Conservation (phyloP, 345 rosid genomes). For the Physaria fendleri region DNA sequence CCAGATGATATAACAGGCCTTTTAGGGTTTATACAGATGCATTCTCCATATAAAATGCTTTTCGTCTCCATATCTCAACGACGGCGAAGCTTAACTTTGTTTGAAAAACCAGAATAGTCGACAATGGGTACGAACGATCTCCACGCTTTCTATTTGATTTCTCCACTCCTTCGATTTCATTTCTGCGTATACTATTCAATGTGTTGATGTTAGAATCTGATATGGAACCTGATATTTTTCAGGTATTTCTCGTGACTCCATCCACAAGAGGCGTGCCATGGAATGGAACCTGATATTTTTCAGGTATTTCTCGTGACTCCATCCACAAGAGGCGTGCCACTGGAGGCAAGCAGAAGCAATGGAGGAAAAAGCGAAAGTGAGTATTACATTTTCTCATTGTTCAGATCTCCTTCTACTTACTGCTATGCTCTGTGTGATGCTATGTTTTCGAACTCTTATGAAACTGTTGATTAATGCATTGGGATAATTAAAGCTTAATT, state of each 20-base stretch:
- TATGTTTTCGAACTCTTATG: no score
- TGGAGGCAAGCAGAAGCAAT: constrained; percentile 63
- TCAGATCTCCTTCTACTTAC: neutral
- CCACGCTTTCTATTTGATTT: neutral
- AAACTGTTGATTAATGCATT: no score
- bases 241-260: constrained; percentile 65
- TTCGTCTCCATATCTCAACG: neutral
- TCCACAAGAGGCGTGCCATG: no score
- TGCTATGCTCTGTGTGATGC: no score
- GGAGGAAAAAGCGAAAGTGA: constrained; percentile 74
- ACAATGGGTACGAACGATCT: constrained; percentile 19
- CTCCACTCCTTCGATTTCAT: neutral
- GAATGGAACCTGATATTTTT: no score
- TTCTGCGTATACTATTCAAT: neutral
- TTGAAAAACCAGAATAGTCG: constrained; percentile 6
- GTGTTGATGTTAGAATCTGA: neutral
- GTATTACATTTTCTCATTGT: neutral
- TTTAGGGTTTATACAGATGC: no score
- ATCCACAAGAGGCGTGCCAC: constrained; percentile 81
- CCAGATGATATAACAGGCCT: no score
- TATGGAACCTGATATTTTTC: no score
- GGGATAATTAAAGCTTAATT: no score
- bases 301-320: constrained; percentile 66
- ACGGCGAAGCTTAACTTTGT: constrained; percentile 2
- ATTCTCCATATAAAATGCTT: no score